These are phyloP conservation scores for Emydomyces testavorans DNA, from an alignment of 2,329 filamentous ascomycete species.

Conservation along the genomic window DNA sequence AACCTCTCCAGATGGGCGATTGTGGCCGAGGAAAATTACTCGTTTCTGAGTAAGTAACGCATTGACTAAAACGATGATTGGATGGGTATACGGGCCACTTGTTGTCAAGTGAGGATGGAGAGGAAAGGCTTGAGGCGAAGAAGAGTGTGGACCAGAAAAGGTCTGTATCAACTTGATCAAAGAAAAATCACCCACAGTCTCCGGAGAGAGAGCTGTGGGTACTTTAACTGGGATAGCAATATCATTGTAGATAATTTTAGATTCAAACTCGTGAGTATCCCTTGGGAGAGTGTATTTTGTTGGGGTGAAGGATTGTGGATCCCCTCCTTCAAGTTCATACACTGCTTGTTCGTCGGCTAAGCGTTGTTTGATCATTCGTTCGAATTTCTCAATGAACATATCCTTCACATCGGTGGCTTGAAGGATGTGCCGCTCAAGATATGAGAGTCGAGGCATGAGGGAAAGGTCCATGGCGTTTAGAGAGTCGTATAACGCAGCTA, in stretches of 20 bases:
- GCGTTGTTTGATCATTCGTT: conserved; percentile 79
- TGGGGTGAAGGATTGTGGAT: conserved; percentile 50
- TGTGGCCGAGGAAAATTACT: conserved; percentile 90
- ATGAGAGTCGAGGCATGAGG: conserved; percentile 72
- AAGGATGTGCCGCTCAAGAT: conserved; percentile 72
- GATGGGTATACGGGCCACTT: conserved; percentile 77
- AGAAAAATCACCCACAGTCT: conserved; percentile 95
- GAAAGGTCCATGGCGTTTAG: conserved; percentile 97
- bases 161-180: conserved; percentile 94
- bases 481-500: conserved; percentile 77
- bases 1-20: conserved; percentile 87
- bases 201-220: conserved; percentile 81
- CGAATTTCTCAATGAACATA: conserved; percentile 94
- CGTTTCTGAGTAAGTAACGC: conserved; percentile 92
- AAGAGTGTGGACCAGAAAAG: conserved; percentile 72
- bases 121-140: conserved; percentile 70
- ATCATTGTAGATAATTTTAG: conserved; percentile 86
- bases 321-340: conserved; percentile 20
- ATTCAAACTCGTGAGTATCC: conserved; percentile 97
- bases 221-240: conserved; percentile 96
- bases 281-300: conserved; percentile 65
- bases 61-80: conserved; percentile 88
- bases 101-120: conserved; percentile 89
- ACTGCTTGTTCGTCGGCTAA: conserved; percentile 51
- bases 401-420: conserved; percentile 90